Base-by-base conservation (phyloP, 768 basidiomycete genomes). In the Epithele typhae region DNA sequence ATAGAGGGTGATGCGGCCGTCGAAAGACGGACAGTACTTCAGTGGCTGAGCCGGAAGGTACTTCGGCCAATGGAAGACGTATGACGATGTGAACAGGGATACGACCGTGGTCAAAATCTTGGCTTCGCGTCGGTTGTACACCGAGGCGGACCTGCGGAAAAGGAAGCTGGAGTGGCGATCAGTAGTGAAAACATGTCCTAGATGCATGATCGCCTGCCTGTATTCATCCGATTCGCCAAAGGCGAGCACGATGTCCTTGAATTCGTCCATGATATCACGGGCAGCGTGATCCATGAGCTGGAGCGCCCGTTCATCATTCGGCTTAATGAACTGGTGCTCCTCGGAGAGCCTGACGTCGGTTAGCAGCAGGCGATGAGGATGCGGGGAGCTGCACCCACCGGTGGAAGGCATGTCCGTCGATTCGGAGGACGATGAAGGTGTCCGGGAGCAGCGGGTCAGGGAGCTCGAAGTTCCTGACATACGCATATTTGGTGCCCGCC, bases 191-290 rank as follows among this genome's bases (percentile, higher is more conserved):
- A 17, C 18, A 15, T n/a, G 58, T 72, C 41, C 5, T 7, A 19
- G 7, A 2, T 15, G n/a, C 14, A 3, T 4, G 2, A 24, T n/a
- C 6, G 4, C 18, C 4, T 48, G 87, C 94, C 93, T 96, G 67
- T 82, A 98, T 67, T 99, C 96, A 63, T 99, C 96, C 17, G 93
- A 96, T 70, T 99, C 90, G 1, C 96, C 96, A 61, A 94, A 98
- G 0, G 77, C 96, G 17, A 96, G 74, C 11, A 90, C 71, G 47
- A 96, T 79, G 61, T 96, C 94, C 27, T 79, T 76, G 59, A 86
- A 84, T 59, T 86, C 82, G 24, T 81, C 70, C 89, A 99, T 89
- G 35, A 93, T 73, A 38, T 77, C 72, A 54, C 70, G 73, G 0
- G 96, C 96, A 2, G 93, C 92, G 46, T 79, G 77, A 60, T 99